Conservation (phyloP, 768 basidiomycete species). For the Pulveroboletus sp. region DNA sequence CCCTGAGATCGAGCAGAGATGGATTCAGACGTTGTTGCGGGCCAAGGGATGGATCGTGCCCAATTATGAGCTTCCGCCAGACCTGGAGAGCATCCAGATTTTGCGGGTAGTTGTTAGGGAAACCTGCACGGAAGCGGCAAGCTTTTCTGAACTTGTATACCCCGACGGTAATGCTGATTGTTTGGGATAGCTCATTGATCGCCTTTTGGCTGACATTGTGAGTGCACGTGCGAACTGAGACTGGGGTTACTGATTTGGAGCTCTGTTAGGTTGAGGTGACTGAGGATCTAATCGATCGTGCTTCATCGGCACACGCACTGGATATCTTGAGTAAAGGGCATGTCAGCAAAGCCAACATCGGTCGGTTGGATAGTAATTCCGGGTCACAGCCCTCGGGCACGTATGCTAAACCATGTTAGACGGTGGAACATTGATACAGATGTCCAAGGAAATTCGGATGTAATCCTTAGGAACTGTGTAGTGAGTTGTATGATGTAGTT, state of each 20-base stretch:
- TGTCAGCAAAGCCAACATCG: slow-evolving; percentile 27
- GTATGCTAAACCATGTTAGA: slow-evolving; percentile 61
- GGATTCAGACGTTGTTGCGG: slow-evolving; percentile 49
- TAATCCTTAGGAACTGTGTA: background rate
- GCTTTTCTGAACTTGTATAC: slow-evolving; percentile 20
- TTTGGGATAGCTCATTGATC: slow-evolving; percentile 48
- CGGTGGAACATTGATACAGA: background rate
- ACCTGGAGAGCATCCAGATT: slow-evolving; percentile 48
- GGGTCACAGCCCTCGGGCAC: slow-evolving; percentile 53
- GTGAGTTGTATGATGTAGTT: background rate
- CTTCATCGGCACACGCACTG: slow-evolving; percentile 51
- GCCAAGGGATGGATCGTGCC: slow-evolving; percentile 55
- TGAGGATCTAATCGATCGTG: slow-evolving; percentile 46
- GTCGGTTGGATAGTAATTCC: slow-evolving; percentile 47
- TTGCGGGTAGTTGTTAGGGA: slow-evolving; percentile 61
- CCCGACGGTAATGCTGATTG: slow-evolving; percentile 26
- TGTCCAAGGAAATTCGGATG: background rate
- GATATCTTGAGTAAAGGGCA: slow-evolving; percentile 33
- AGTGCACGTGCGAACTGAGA: slow-evolving; percentile 22
- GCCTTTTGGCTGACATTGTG: slow-evolving; percentile 66
- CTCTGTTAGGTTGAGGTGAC: slow-evolving; percentile 55
- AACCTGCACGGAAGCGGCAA: slow-evolving; percentile 46
- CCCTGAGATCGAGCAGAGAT: slow-evolving; percentile 53
- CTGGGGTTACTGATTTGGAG: background rate
- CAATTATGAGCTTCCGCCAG: slow-evolving; percentile 56